Percentiles rank a stretch among this genome's conserved stretches.
These are phyloP conservation scores for Aspergillus sp. DNA, from an alignment of 2,329 filamentous ascomycete genomes.

Conservation along the genomic window DNA sequence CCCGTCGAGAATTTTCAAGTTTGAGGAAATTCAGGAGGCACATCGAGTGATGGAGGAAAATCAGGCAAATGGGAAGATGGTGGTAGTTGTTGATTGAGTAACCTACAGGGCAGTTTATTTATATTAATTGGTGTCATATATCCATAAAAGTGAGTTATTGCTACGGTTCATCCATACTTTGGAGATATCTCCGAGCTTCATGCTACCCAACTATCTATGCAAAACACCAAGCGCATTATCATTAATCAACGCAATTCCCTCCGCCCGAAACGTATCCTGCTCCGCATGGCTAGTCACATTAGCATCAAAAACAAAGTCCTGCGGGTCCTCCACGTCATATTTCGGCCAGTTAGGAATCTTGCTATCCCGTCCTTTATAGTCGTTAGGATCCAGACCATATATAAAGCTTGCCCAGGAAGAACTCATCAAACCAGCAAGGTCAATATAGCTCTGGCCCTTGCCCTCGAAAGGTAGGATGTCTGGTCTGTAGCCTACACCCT, in stretches of 20 bases:
- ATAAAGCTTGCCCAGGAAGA: slow-evolving; percentile 16
- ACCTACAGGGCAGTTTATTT: too few species aligned
- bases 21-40: slow-evolving; percentile 8
- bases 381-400: slow-evolving; percentile 3
- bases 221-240: slow-evolving; percentile 1
- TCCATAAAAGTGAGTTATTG: too few species aligned
- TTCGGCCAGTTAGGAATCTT: slow-evolving; percentile 4
- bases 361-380: background rate
- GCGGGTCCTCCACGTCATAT: background rate
- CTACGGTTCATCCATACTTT: too few species aligned
- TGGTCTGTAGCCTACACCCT: background rate
- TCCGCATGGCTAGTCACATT: slow-evolving; percentile 5
- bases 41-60: slow-evolving; percentile 10
- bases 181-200: too few species aligned
- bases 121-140: too few species aligned
- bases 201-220: background rate
- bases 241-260: slow-evolving; percentile 4
- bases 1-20: slow-evolving; percentile 1
- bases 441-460: background rate
- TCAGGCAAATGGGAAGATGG: slow-evolving; percentile 10
- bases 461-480: background rate
- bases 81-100: background rate
- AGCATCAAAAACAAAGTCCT: slow-evolving; percentile 11
- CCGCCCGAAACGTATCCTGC: slow-evolving; percentile 4
- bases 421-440: slow-evolving; percentile 4